phyloP scores from a whole-genome alignment of 2,329 filamentous ascomycete species.

The Hypoxylon sp. region DNA sequence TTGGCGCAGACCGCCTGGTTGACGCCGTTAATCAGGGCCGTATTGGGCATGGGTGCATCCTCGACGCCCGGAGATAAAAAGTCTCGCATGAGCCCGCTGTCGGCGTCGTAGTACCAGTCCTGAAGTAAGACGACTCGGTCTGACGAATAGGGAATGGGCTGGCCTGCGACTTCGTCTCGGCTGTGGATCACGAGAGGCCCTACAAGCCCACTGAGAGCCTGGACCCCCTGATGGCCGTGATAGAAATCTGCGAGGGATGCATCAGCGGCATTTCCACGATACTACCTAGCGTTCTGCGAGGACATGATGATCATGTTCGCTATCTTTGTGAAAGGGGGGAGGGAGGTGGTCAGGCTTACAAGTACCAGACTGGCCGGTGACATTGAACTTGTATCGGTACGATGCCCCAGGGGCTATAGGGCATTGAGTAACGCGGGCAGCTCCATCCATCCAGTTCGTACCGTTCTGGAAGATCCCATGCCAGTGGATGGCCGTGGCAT shows the following conservation, averaged over 20 bases:
- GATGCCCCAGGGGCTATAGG: slow-evolving; percentile 68
- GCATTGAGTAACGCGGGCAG: slow-evolving; percentile 72
- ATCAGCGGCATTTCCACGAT: slow-evolving; percentile 28
- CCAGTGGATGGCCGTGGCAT: slow-evolving; percentile 75
- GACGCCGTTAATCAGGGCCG: slow-evolving; percentile 54
- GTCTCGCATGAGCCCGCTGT: slow-evolving; percentile 48
- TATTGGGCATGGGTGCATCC: slow-evolving; percentile 54
- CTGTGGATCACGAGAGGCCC: slow-evolving; percentile 71
- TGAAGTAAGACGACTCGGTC: slow-evolving; percentile 71
- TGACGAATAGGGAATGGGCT: slow-evolving; percentile 59
- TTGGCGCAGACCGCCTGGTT: slow-evolving; percentile 52
- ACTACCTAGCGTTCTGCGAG: neutral
- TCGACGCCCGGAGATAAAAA: slow-evolving; percentile 53
- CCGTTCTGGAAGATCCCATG: slow-evolving; percentile 82
- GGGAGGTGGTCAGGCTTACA: slow-evolving; percentile 45
- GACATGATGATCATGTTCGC: no score
- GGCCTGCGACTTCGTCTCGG: slow-evolving; percentile 58
- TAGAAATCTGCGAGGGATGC: slow-evolving; percentile 46
- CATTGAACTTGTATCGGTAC: slow-evolving; percentile 73
- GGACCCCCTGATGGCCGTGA: slow-evolving; percentile 63
- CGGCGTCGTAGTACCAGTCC: slow-evolving; percentile 72
- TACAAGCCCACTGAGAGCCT: slow-evolving; percentile 72
- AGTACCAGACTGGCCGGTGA: slow-evolving; percentile 55
- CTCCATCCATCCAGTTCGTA: slow-evolving; percentile 77
- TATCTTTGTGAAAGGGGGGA: neutral